Conservation (phyloP, 331 rosid genomes). For the Spiraea crenata region DNA sequence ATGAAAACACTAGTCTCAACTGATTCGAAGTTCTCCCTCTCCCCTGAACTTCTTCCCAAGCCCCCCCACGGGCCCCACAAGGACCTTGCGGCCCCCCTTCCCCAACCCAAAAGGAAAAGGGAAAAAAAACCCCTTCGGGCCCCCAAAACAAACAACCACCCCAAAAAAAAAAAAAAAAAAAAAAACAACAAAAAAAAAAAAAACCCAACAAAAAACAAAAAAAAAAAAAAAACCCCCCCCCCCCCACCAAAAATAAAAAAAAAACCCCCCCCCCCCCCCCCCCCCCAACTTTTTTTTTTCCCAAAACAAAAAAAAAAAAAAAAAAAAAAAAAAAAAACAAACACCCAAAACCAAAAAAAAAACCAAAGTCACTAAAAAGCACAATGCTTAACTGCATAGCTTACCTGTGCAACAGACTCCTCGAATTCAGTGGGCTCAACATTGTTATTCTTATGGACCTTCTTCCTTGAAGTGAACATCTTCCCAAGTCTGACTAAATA, state of each 20-base stretch:
- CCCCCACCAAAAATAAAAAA: no score
- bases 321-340: no score
- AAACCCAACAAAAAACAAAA: no score
- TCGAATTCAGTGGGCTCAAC: conserved; percentile 70
- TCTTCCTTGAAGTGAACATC: conserved; percentile 76
- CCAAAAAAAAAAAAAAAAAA: no score
- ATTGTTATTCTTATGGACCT: conserved; percentile 62
- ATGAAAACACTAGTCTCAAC: background rate
- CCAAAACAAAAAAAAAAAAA: no score
- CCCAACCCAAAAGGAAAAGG: conserved; percentile 56
- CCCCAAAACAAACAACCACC: no score
- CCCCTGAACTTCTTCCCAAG: conserved; percentile 74
- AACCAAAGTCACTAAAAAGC: background rate
- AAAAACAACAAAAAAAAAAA: no score
- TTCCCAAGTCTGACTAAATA: conserved; percentile 26
- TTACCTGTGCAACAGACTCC: conserved; percentile 12
- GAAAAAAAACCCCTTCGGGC: no score
- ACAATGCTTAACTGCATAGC: background rate
- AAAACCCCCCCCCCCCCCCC: no score
- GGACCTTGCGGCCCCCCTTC: conserved; percentile 72
- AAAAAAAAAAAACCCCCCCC: no score
- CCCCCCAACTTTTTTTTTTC: no score
- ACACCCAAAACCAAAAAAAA: no score
- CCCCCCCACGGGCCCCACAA: conserved; percentile 59
- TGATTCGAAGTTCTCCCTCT: conserved; percentile 25